Evolutionary conservation across 116 monocot genomes (phyloP), one percentile per base, ranked within the genome.

Genomic region (Papilionanthe hybrid): DNA sequence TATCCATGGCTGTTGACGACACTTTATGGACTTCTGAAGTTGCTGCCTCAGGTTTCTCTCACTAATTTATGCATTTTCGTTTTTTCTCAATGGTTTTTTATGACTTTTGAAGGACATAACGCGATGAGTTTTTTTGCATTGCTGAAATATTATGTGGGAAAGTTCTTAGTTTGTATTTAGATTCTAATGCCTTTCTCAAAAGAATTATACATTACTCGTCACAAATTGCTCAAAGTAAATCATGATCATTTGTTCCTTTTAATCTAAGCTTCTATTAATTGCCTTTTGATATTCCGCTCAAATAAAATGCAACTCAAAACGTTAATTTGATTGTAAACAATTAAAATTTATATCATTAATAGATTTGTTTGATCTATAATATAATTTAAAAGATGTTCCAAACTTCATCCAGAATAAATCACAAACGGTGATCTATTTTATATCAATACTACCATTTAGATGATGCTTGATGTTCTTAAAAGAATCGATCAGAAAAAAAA

Each of bases 21-120:
- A 18, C 76, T 81, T 65, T 81, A 76, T 37, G 81, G 81, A 47
- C 81, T 81, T 67, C 15, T 81, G 23, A 81, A 58, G 76, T 81
- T 81, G 75, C 81, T 81, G 4, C 81, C 81, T 1, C 81, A 76
- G 81, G 81, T 81, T 73, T 73, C 44, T 73, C 44, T 73, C n/a
- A 25, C 0, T 69, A 30, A 30, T 69, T 68, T 11, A 15, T 69
- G 15, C 28, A 69, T 32, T 13, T 69, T 69, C 10, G 65, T 22
- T 11, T 69, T 22, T 22, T 15, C 32, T 37, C n/a, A 5, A 37
- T 37, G 37, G 37, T 37, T 37, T 37, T 37, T 37, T 37, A 37
- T 37, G 37, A 69, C 23, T 17, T 13, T 32, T 69, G 13, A 32
- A 13, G 30, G 37, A 37, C 69, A 13, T 69, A 69, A 32, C 17